Evolutionary conservation across 352 stramenopile species (phyloP).

Genomic region (Thalassiosira hispida): DNA sequence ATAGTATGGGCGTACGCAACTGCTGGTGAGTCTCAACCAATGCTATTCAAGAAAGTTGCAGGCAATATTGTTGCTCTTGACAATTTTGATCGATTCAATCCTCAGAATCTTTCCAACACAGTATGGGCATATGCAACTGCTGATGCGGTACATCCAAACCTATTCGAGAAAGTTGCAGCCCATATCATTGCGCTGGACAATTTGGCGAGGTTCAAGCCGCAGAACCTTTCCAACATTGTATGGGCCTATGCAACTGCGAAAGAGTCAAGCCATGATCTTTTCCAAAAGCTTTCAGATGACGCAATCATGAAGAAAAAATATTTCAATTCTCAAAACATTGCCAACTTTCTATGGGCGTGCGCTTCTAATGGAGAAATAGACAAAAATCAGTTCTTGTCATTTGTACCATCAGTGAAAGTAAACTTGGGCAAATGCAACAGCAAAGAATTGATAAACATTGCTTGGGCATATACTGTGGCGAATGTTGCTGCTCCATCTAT

Average conservation of each 20-base stretch:
- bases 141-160: not conserved
- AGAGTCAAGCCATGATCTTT: constrained; percentile 8
- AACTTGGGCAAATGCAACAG: constrained; percentile 17
- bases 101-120: constrained; percentile 7
- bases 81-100: not conserved
- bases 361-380: constrained; percentile 7
- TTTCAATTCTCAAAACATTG: constrained; percentile 24
- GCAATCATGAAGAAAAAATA: constrained; percentile 8
- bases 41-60: constrained; percentile 20
- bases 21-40: constrained; percentile 1
- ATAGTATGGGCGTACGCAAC: not conserved
- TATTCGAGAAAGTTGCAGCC: constrained; percentile 1
- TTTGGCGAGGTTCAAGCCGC: constrained; percentile 9
- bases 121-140: constrained; percentile 15
- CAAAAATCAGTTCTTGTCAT: constrained; percentile 17
- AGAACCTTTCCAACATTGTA: constrained; percentile 12
- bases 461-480: constrained; percentile 29
- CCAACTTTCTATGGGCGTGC: constrained; percentile 44
- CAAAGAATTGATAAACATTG: constrained; percentile 28
- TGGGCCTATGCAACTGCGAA: constrained; percentile 8
- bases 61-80: not conserved
- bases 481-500: constrained; percentile 23
- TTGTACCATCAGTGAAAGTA: not conserved
- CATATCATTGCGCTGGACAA: not conserved
- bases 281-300: constrained; percentile 18